A percentile compares a stretch with the other conserved stretches of the same genome.
phyloP scores from a whole-genome alignment of 208 protist species.

The Leishmania amazonensis region DNA sequence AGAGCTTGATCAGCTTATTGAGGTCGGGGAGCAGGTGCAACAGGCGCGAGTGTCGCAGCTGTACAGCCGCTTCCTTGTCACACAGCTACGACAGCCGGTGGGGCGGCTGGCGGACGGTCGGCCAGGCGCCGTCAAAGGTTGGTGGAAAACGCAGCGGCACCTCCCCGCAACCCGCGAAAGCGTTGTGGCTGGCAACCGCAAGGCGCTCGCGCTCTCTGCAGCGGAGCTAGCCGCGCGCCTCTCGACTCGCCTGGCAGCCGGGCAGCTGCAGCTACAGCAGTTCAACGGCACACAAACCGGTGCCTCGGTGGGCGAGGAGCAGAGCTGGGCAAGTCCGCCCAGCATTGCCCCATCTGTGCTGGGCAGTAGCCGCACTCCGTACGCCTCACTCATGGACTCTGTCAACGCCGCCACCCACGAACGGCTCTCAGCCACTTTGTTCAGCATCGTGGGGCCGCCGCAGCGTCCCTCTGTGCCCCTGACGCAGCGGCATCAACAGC shows the following conservation, averaged over 20 bases:
- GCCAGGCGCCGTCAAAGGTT: slow-evolving; percentile 23
- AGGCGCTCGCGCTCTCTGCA: background rate
- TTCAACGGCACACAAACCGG: background rate
- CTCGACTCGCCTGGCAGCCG: slow-evolving; percentile 21
- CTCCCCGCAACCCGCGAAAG: slow-evolving; percentile 18
- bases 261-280: slow-evolving; percentile 23
- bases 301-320: background rate
- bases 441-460: slow-evolving; percentile 5
- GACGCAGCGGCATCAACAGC: slow-evolving; percentile 37
- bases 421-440: slow-evolving; percentile 8
- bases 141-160: slow-evolving; percentile 35
- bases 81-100: slow-evolving; percentile 48
- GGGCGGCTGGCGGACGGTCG: slow-evolving; percentile 25
- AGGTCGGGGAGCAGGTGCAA: slow-evolving; percentile 40
- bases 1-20: slow-evolving; percentile 52
- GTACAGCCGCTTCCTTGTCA: slow-evolving; percentile 60
- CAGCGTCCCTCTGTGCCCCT: slow-evolving; percentile 14
- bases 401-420: slow-evolving; percentile 17
- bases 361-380: slow-evolving; percentile 28
- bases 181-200: background rate
- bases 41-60: slow-evolving; percentile 40
- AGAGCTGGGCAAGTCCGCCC: background rate
- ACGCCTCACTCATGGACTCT: slow-evolving; percentile 21
- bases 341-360: slow-evolving; percentile 1
- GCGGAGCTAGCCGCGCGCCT: slow-evolving; percentile 20